These are phyloP conservation scores for Coemansia sp. DNA, from an alignment of 192 early-diverging fungal genomes.

Conservation along the genomic window DNA sequence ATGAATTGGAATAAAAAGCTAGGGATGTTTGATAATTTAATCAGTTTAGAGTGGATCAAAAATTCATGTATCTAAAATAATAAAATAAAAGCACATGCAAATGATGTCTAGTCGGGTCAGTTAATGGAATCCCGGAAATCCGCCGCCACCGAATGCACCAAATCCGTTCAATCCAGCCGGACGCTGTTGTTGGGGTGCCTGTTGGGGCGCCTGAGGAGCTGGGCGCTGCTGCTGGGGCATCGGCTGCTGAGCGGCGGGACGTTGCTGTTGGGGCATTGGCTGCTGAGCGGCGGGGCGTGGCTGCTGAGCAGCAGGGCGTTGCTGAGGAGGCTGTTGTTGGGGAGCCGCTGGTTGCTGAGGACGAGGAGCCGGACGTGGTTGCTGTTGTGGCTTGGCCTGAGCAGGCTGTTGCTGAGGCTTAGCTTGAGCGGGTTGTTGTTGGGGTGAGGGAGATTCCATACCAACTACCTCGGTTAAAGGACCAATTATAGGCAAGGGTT, in stretches of 20 bases:
- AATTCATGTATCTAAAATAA: background rate
- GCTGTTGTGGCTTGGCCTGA: constrained; percentile 4
- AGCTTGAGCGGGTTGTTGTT: constrained; percentile 10
- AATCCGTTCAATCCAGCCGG: constrained; percentile 15
- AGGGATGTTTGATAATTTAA: background rate
- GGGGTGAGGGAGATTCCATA: constrained; percentile 18
- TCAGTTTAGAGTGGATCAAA: background rate
- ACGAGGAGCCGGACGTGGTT: constrained; percentile 12
- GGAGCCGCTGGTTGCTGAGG: background rate
- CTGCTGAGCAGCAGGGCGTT: constrained; percentile 8
- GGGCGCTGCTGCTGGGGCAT: background rate
- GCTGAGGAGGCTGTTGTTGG: background rate
- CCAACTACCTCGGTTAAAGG: constrained; percentile 37
- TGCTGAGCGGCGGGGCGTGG: background rate
- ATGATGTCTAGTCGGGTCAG: background rate
- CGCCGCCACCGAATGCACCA: constrained; percentile 13
- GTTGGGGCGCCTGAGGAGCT: background rate
- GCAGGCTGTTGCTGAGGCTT: constrained; percentile 8
- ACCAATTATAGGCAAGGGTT: constrained; percentile 38
- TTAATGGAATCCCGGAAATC: constrained; percentile 36
- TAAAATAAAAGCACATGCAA: background rate
- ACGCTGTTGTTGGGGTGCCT: background rate
- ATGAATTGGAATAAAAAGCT: background rate
- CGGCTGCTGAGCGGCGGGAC: background rate
- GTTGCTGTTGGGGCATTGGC: background rate